phyloP scores from a whole-genome alignment of 2,329 filamentous ascomycete genomes.

The Exophiala bonariae region DNA sequence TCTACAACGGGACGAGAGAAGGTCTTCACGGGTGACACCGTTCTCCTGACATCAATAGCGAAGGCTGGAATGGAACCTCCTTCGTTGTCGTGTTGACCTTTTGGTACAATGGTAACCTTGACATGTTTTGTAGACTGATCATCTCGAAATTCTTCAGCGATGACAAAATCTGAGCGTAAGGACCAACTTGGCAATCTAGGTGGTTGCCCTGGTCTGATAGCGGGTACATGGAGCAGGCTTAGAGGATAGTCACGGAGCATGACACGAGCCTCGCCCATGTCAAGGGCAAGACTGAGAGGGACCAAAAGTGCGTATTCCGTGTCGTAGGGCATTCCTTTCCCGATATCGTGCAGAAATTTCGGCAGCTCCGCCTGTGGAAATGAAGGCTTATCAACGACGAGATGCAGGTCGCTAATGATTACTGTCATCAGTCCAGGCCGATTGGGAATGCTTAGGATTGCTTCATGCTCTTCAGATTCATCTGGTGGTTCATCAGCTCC shows the following conservation, averaged over 20 bases:
- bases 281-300: slow-evolving; percentile 84
- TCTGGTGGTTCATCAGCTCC: slow-evolving; percentile 78
- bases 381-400: slow-evolving; percentile 86
- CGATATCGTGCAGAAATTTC: slow-evolving; percentile 80
- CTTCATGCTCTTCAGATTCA: slow-evolving; percentile 79
- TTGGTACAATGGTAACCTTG: slow-evolving; percentile 79
- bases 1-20: slow-evolving; percentile 91
- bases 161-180: slow-evolving; percentile 86
- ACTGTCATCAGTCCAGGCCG: slow-evolving; percentile 80
- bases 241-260: slow-evolving; percentile 90
- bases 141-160: slow-evolving; percentile 89
- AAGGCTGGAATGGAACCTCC: slow-evolving; percentile 65
- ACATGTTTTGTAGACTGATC: slow-evolving; percentile 77
- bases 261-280: slow-evolving; percentile 86
- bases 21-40: slow-evolving; percentile 91
- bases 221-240: slow-evolving; percentile 85
- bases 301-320: slow-evolving; percentile 89
- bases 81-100: slow-evolving; percentile 55
- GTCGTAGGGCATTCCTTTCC: slow-evolving; percentile 93
- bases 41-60: slow-evolving; percentile 81
- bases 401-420: slow-evolving; percentile 78
- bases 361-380: slow-evolving; percentile 82
- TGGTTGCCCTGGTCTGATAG: slow-evolving; percentile 76
- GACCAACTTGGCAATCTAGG: slow-evolving; percentile 78
- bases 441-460: slow-evolving; percentile 79